Evolutionary conservation across 2,329 filamentous ascomycete species (phyloP), one percentile per base, ranked within the genome.

Genomic region (Microdochium bolleyi): DNA sequence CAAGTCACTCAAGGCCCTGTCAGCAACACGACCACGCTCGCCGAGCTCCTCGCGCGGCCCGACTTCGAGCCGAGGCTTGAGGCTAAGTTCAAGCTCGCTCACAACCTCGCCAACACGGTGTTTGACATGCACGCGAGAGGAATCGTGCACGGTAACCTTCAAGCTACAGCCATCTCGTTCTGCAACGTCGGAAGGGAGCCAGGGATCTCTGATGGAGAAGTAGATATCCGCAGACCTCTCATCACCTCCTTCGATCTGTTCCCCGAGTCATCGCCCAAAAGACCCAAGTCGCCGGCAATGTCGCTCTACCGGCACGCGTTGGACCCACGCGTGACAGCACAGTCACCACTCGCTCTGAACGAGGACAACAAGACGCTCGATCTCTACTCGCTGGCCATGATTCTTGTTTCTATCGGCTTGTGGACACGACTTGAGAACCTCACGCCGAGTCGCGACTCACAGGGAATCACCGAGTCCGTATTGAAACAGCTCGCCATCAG

Each of bases 231-330:
- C 22, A 77, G 82, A 9, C 88, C 88, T 2, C 77, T 89, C 3
- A 71, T 91, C 46, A 85, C 85, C 1, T 86, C 86, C 0, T 92
- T 89, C 59, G 87, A 92, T 57, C 68, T 91, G 2, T 92, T 92
- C 62, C 82, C 72, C 2, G 72, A 74, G n/a, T 67, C 67, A 7
- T 57, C 61, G 1, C 41, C 41, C 4, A 16, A 19, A 3, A 46
- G 41, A 19, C 41, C 41, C 5, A 46, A 46, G 41, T 54, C 64
- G 1, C 61, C 61, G 3, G 55, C 62, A 3, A 68, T 70, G 32
- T 68, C 69, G 1, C 65, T 85, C 14, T 85, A 87, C 65, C 79
- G 81, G n/a, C 87, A 91, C 62, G 83, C 85, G 0, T 73, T 87
- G 2, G 81, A 85, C 59, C 80, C 81, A 3, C 71, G 76, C 13